Evolutionary conservation across 2,329 filamentous ascomycete species (phyloP), one percentile per base, ranked within the genome.

Genomic region (Fusarium sp.): DNA sequence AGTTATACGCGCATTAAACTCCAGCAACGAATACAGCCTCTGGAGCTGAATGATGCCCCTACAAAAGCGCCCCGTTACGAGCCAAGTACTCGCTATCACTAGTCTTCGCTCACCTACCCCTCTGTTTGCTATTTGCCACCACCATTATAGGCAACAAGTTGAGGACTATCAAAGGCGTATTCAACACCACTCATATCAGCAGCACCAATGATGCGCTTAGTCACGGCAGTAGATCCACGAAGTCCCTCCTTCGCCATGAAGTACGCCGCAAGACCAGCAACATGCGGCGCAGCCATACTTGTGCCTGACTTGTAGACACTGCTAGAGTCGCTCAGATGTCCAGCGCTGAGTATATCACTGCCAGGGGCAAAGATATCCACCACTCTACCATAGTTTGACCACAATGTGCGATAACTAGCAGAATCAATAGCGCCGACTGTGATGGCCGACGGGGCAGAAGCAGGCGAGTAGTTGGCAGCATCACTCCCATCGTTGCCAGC

Each of bases 181-280:
- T 8, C 9, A 41, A 71, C 50, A 31, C 31, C 22, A 24, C 16
- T 41, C 5, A 7, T 7, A 18, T 30, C 16, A 20, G 66, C 66
- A 33, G 62, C 50, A 30, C 14, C 10, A n/a, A 65, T 30, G 7
- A 74, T 71, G 20, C 63, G 63, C 9, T 64, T 61, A 5, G 60
- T 61, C 1, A 74, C 63, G 15, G 63, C 60, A 7, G 5, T 1
- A 9, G 39, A 61, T 4, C 69, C 66, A 5, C 16, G 30, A 30
- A 72, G 26, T 1, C 53, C 38, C 44, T 72, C 71, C 45, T 68
- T 68, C 0, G 66, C 44, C 61, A 91, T 87, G 7, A 91, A 80
- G 78, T 91, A 92, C 10, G 88, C 88, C 10, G 87, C 88, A 2
- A 92, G 81, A n/a, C 90, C 90, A 38, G 88, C 86, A 48, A 91